Conservation (phyloP, 2,329 filamentous ascomycete genomes). For the Hypoxylon sp. region DNA sequence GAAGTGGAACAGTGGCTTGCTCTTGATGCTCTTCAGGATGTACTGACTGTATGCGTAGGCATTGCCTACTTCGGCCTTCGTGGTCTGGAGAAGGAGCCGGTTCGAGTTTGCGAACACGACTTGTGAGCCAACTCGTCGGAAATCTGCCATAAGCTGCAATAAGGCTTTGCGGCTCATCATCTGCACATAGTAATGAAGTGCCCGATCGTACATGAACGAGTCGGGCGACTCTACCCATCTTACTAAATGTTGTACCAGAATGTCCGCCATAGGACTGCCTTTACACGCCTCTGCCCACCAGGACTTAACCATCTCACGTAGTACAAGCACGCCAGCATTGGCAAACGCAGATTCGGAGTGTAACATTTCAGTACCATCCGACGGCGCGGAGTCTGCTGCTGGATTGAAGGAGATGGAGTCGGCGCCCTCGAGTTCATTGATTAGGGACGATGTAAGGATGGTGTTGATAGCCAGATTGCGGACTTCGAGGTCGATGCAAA, state of each 20-base stretch:
- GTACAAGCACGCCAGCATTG: constrained; percentile 88
- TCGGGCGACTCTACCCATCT: constrained; percentile 96
- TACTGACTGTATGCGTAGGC: constrained; percentile 98
- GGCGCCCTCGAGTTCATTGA: constrained; percentile 94
- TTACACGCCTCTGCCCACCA: constrained; percentile 98
- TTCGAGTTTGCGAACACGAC: constrained; percentile 96
- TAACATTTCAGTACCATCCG: constrained; percentile 77
- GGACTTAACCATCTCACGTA: constrained; percentile 97
- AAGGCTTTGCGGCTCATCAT: constrained; percentile 99
- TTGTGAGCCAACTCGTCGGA: constrained; percentile 93
- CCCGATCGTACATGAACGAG: constrained; percentile 94
- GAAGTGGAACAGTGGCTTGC: constrained; percentile 96
- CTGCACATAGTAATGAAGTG: constrained; percentile 96
- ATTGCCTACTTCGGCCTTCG: constrained; percentile 95
- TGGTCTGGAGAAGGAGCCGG: constrained; percentile 91
- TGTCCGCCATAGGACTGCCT: constrained; percentile 93
- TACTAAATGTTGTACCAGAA: constrained; percentile 96
- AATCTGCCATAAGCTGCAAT: constrained; percentile 96
- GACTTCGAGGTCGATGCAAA: constrained; percentile 95
- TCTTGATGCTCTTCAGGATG: constrained; percentile 96
- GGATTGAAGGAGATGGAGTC: constrained; percentile 91
- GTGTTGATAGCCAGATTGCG: constrained; percentile 98
- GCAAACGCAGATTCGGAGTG: constrained; percentile 93
- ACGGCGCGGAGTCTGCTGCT: constrained; percentile 72
- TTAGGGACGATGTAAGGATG: constrained; percentile 93